Evolutionary conservation across 257 asterid species (phyloP).

Genomic region (Rauvolfia tetraphylla): DNA sequence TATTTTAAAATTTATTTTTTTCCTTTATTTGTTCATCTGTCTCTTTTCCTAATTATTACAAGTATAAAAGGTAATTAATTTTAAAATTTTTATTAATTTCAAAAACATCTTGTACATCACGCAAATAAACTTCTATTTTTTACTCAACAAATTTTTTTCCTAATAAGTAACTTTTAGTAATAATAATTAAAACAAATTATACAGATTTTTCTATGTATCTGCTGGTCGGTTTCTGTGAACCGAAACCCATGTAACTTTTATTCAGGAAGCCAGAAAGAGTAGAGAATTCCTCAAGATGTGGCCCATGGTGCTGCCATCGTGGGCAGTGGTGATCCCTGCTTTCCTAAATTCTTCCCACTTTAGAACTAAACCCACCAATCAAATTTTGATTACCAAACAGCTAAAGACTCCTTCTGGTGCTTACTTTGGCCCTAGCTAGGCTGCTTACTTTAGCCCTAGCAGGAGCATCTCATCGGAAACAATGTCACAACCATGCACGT

Average conservation of each 20-base stretch:
- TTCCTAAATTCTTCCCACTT: not conserved
- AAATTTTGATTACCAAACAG: not conserved
- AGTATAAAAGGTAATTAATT: too few species aligned
- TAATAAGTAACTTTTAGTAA: too few species aligned
- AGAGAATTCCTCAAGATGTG: not conserved
- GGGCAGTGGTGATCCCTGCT: not conserved
- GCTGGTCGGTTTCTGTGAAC: conserved; percentile 11
- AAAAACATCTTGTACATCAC: too few species aligned
- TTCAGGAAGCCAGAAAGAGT: not conserved
- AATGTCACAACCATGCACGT: not conserved
- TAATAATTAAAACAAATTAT: too few species aligned
- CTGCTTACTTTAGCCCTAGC: not conserved
- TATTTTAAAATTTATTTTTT: too few species aligned
- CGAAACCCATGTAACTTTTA: conserved; percentile 14
- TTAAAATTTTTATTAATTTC: too few species aligned
- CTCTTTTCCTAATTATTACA: too few species aligned
- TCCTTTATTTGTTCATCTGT: too few species aligned
- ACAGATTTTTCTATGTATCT: not conserved
- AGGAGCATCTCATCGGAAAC: conserved; percentile 7
- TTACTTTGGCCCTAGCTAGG: not conserved
- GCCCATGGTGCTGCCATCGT: conserved; percentile 17
- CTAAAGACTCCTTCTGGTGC: not conserved
- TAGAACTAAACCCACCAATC: not conserved
- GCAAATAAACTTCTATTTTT: too few species aligned
- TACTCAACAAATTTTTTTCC: too few species aligned